Evolutionary conservation across 1,139 yeast species (phyloP), one percentile per base, ranked within the genome.

Genomic region (Taphrina sp.): DNA sequence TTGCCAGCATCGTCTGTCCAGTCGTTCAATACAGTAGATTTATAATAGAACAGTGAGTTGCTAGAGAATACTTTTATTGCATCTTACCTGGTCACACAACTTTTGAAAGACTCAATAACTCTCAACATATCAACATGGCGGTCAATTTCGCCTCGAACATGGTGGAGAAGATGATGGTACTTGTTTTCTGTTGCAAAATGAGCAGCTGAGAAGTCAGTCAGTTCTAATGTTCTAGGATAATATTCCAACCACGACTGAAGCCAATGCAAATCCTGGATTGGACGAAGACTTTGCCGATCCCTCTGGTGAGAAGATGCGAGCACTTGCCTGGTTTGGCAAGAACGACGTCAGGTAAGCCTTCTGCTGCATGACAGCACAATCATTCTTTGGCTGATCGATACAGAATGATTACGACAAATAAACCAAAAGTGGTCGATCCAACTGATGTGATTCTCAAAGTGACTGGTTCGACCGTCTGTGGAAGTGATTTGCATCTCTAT

Each of bases 361-460:
- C n/a, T n/a, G n/a, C n/a, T n/a, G n/a, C n/a, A n/a, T n/a, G n/a
- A n/a, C n/a, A n/a, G n/a, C n/a, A n/a, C n/a, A 7, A 24, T 46
- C 19, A 29, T 29, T 2, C n/a, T 12, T 36, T n/a, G n/a, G n/a
- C n/a, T n/a, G n/a, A n/a, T n/a, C n/a, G n/a, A n/a, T n/a, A n/a
- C n/a, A n/a, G 37, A 1, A 49, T 49, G 54, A 56, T 67, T 28
- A 56, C 66, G 0, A 72, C 75, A 16, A 68, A 74, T 24, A 70
- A 68, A 56, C 78, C 80, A 35, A 59, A 53, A 10, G 58, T 75
- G 35, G 33, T 58, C 16, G 57, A 67, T 4, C 69, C 74, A 19
- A 72, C 76, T 0, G 79, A 76, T 63, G 79, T 76, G 5, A 67
- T 76, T 43, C 70, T 76, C 56, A 74, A 74, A 59, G 63, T 74